phyloP scores from a whole-genome alignment of 306 rosid genomes.

The Dalbergia oliveri region DNA sequence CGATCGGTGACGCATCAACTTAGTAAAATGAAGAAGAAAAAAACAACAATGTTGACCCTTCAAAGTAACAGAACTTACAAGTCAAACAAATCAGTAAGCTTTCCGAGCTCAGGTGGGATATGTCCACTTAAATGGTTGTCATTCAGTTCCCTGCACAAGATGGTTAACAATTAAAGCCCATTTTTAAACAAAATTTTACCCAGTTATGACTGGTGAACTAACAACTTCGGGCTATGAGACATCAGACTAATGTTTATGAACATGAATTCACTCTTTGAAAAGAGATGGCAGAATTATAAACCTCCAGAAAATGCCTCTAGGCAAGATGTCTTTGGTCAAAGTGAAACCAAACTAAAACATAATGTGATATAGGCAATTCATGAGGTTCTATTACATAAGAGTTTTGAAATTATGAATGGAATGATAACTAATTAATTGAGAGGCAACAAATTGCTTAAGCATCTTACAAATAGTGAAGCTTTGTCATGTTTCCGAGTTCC shows the following conservation, averaged over 20 bases:
- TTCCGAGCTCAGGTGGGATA: slow-evolving; percentile 97
- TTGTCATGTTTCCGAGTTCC: slow-evolving; percentile 95
- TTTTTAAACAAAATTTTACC: neutral
- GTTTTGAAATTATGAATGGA: slow-evolving; percentile 7
- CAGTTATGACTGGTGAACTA: neutral
- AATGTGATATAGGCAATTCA: neutral
- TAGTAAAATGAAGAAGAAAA: neutral
- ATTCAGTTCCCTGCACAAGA: slow-evolving; percentile 74
- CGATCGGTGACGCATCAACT: slow-evolving; percentile 1
- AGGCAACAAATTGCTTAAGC: slow-evolving; percentile 19
- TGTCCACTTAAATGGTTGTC: slow-evolving; percentile 79
- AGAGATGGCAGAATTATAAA: too few species aligned
- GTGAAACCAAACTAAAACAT: neutral
- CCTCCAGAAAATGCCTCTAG: neutral
- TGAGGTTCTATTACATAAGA: neutral
- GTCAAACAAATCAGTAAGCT: slow-evolving; percentile 86
- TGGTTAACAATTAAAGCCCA: neutral
- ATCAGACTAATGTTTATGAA: too few species aligned
- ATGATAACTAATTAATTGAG: slow-evolving; percentile 3
- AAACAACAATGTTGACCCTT: neutral
- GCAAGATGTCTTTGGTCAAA: neutral
- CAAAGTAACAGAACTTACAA: slow-evolving; percentile 66
- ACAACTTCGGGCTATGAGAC: too few species aligned
- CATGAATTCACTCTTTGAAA: too few species aligned
- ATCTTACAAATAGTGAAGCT: slow-evolving; percentile 92